Evolutionary conservation across 148 eudicot genomes (phyloP).

Genomic region (Amaranthus cruentus): DNA sequence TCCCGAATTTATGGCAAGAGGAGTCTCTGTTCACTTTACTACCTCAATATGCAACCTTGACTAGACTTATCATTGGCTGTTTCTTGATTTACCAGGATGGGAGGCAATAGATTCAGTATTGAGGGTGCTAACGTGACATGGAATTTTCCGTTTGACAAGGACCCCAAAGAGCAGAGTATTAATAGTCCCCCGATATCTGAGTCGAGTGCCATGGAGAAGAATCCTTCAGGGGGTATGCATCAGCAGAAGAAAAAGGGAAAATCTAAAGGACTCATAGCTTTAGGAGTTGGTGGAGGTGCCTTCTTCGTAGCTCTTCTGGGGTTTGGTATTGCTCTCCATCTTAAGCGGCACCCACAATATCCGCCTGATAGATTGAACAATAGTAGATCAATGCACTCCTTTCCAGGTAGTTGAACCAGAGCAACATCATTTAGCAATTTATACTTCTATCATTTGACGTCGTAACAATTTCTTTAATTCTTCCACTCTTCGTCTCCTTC

Average conservation of each 20-base stretch:
- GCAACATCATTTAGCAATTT: slow-evolving; percentile 13
- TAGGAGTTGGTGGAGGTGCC: slow-evolving; percentile 47
- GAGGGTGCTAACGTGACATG: slow-evolving; percentile 56
- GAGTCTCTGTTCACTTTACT: background rate
- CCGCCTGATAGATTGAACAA: slow-evolving; percentile 26
- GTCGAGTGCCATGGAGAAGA: slow-evolving; percentile 58
- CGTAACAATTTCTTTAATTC: slow-evolving; percentile 15
- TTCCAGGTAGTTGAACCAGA: slow-evolving; percentile 47
- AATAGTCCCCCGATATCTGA: slow-evolving; percentile 63
- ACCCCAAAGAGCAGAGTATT: slow-evolving; percentile 46
- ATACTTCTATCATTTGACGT: background rate
- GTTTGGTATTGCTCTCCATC: slow-evolving; percentile 28
- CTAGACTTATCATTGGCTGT: slow-evolving; percentile 1
- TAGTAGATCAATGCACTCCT: slow-evolving; percentile 43
- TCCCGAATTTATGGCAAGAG: slow-evolving; percentile 68
- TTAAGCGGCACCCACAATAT: slow-evolving; percentile 25
- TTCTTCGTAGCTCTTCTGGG: slow-evolving; percentile 47
- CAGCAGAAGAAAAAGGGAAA: slow-evolving; percentile 41
- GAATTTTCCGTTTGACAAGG: slow-evolving; percentile 55
- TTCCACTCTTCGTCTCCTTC: background rate
- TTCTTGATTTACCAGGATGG: slow-evolving; percentile 46
- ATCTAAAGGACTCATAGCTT: slow-evolving; percentile 44
- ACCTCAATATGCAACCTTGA: background rate
- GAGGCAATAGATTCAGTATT: slow-evolving; percentile 58
- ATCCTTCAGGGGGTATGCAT: slow-evolving; percentile 34